Evolutionary conservation across 192 early-diverging fungal genomes (phyloP).

Genomic region (Chytriomyces hyalinus): DNA sequence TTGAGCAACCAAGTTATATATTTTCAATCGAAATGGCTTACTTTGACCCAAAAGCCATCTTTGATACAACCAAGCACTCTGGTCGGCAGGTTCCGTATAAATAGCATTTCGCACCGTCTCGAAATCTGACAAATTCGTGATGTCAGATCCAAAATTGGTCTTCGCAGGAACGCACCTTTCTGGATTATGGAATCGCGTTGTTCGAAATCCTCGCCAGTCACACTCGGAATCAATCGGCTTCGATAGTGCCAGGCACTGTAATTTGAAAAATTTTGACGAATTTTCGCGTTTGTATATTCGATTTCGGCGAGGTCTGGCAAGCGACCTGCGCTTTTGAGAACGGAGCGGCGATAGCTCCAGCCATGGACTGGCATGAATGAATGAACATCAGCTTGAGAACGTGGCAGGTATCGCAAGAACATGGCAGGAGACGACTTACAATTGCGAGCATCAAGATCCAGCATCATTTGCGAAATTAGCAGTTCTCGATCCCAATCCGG

Average conservation of each 20-base stretch:
- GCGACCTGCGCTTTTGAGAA: slow-evolving; percentile 60
- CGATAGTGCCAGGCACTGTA: slow-evolving; percentile 99
- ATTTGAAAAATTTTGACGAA: slow-evolving; percentile 92
- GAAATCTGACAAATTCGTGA: slow-evolving; percentile 63
- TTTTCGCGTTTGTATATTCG: slow-evolving; percentile 88
- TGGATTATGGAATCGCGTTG: slow-evolving; percentile 4
- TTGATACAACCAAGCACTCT: slow-evolving; percentile 97
- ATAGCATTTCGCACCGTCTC: slow-evolving; percentile 87
- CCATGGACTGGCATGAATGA: slow-evolving; percentile 77
- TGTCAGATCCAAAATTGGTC: slow-evolving; percentile 45
- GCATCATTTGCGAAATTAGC: slow-evolving; percentile 73
- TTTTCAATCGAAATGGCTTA: slow-evolving; percentile 19
- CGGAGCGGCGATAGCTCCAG: slow-evolving; percentile 95
- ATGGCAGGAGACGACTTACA: slow-evolving; percentile 57
- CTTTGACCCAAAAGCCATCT: slow-evolving; percentile 83
- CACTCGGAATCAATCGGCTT: slow-evolving; percentile 71
- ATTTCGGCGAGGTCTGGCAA: slow-evolving; percentile 68
- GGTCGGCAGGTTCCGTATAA: slow-evolving; percentile 96
- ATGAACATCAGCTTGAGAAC: background rate
- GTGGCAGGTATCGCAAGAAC: background rate
- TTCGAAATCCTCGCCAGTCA: background rate
- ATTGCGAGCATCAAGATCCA: slow-evolving; percentile 90
- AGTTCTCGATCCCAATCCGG: slow-evolving; percentile 85
- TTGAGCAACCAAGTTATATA: background rate
- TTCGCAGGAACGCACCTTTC: slow-evolving; percentile 2